Evolutionary conservation across 73 alveolate species (phyloP).

Genomic region (Paramecium octaurelia): DNA sequence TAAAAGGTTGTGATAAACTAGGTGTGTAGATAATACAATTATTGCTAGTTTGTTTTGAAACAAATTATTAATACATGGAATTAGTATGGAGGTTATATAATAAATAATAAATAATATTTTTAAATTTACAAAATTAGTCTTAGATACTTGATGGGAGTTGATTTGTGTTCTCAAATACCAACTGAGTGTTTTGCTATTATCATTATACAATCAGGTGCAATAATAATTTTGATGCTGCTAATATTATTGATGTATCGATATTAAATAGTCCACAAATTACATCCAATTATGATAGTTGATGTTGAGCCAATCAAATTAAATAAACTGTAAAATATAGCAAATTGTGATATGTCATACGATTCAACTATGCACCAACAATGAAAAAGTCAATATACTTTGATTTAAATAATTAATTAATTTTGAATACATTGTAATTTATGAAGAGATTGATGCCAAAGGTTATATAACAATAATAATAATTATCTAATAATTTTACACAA

Average conservation of each 20-base stretch:
- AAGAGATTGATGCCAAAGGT: neutral
- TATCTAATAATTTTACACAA: neutral
- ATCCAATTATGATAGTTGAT: neutral
- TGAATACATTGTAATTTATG: too few species aligned
- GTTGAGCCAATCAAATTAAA: neutral
- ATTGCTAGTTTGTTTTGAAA: too few species aligned
- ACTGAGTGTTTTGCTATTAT: neutral
- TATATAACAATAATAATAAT: too few species aligned
- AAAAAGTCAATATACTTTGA: neutral
- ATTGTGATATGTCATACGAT: neutral
- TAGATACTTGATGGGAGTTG: neutral
- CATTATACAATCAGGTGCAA: neutral
- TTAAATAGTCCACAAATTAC: neutral
- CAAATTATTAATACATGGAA: too few species aligned
- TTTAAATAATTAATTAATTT: neutral
- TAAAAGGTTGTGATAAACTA: too few species aligned
- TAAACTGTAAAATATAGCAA: neutral
- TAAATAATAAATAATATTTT: neutral
- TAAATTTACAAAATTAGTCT: neutral
- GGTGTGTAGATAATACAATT: too few species aligned
- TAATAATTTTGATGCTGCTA: neutral
- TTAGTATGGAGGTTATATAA: too few species aligned
- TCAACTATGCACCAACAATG: neutral
- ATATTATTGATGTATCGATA: conserved; percentile 1
- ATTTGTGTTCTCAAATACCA: neutral